Evolutionary conservation across 164 flowering plant genomes (phyloP).

Genomic region (Brasenia schreberi): DNA sequence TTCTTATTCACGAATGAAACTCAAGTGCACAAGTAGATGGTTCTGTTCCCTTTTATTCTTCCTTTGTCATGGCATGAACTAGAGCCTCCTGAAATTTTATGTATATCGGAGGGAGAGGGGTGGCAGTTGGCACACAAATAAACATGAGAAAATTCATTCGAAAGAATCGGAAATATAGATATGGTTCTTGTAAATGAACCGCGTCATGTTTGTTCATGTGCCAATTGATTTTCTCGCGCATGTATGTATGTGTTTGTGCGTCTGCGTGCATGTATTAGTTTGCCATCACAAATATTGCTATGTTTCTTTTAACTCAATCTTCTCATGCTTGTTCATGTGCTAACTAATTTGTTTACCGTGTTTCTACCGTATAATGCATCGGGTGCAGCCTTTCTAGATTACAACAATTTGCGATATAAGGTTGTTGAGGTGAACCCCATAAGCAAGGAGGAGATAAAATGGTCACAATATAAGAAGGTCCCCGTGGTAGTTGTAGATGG

Average conservation of each 20-base stretch:
- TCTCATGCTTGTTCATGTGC: background rate
- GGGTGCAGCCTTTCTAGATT: slow-evolving; percentile 55
- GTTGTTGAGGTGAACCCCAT: slow-evolving; percentile 78
- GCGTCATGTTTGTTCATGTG: no score
- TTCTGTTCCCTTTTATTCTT: background rate
- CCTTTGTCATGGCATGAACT: background rate
- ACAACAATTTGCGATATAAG: slow-evolving; percentile 61
- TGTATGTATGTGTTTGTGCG: no score
- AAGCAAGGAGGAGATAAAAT: slow-evolving; percentile 69
- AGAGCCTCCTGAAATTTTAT: no score
- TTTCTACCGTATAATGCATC: background rate
- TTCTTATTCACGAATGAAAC: no score
- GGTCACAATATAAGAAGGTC: slow-evolving; percentile 82
- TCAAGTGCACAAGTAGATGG: background rate
- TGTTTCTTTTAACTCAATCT: background rate
- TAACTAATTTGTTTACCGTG: background rate
- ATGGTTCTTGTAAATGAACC: no score
- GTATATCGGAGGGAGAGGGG: no score
- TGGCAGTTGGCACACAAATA: no score
- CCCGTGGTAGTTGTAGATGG: slow-evolving; percentile 66
- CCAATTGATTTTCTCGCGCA: no score
- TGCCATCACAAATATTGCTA: no score
- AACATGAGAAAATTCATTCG: no score
- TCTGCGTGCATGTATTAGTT: no score
- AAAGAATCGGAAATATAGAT: no score